Evolutionary conservation across 1,284 basidiomycete genomes (phyloP).

Genomic region (Rhodofomes roseus): DNA sequence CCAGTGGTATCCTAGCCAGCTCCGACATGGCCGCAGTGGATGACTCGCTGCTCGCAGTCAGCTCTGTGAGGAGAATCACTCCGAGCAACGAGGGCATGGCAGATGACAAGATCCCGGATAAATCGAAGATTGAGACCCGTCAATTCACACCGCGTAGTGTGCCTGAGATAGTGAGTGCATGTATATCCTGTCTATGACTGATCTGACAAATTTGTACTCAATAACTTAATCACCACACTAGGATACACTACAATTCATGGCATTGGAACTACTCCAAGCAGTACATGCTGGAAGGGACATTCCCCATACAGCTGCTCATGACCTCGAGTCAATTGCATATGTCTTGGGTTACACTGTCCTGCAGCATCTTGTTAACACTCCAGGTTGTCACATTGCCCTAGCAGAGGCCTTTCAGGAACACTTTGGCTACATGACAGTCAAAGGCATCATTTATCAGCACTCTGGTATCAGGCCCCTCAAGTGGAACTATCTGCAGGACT

Average conservation of each 20-base stretch:
- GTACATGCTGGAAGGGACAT: not conserved
- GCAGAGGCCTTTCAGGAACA: not conserved
- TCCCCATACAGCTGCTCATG: not conserved
- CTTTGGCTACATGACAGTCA: not conserved
- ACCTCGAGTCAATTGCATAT: not conserved
- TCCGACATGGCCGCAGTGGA: not conserved
- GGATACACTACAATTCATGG: constrained; percentile 3
- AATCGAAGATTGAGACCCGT: not conserved
- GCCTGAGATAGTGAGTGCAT: not conserved
- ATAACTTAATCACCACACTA: too few species aligned
- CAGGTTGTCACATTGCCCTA: not conserved
- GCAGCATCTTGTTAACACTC: not conserved
- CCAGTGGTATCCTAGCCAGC: not conserved
- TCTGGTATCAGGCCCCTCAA: not conserved
- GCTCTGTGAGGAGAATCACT: not conserved
- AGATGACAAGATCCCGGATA: not conserved
- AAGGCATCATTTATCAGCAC: not conserved
- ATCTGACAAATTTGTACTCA: not conserved
- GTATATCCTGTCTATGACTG: not conserved
- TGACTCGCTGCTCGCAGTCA: not conserved
- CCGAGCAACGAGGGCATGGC: not conserved
- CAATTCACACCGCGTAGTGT: not conserved
- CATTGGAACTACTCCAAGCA: not conserved
- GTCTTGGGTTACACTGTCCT: not conserved
- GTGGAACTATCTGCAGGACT: not conserved